These are phyloP conservation scores for Plasmodium yoelii DNA, from an alignment of 169 alveolate species.

Conservation along the genomic window DNA sequence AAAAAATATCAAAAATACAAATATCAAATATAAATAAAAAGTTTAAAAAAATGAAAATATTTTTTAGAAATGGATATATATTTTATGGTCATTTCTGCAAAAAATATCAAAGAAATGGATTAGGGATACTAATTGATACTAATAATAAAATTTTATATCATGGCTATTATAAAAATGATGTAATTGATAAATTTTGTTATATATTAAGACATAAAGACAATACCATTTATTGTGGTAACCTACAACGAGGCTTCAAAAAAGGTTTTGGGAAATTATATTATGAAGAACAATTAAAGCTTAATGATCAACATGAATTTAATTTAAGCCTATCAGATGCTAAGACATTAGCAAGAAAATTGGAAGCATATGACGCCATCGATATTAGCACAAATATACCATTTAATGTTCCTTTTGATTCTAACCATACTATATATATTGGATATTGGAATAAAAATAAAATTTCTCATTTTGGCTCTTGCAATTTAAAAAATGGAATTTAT, in stretches of 20 bases:
- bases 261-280: conserved; percentile 76
- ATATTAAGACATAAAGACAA: conserved; percentile 75
- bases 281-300: conserved; percentile 57
- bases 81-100: conserved; percentile 64
- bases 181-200: conserved; percentile 71
- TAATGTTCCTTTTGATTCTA: conserved; percentile 45
- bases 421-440: conserved; percentile 58
- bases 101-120: conserved; percentile 62
- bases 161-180: conserved; percentile 77
- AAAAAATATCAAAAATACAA: conserved; percentile 49
- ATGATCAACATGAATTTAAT: conserved; percentile 43
- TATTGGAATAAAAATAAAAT: conserved; percentile 57
- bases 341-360: conserved; percentile 58
- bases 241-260: conserved; percentile 56
- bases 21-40: conserved; percentile 31
- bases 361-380: conserved; percentile 55
- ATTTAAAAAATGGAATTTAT: conserved; percentile 73
- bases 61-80: conserved; percentile 70
- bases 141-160: conserved; percentile 76
- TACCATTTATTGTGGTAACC: conserved; percentile 69
- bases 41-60: conserved; percentile 55
- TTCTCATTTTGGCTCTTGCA: conserved; percentile 74
- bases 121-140: conserved; percentile 72
- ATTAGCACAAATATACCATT: conserved; percentile 56
- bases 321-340: conserved; percentile 62